Percentiles rank a stretch among this genome's conserved stretches.
Conservation (phyloP, 345 rosid species). For the Brassica cretica region DNA sequence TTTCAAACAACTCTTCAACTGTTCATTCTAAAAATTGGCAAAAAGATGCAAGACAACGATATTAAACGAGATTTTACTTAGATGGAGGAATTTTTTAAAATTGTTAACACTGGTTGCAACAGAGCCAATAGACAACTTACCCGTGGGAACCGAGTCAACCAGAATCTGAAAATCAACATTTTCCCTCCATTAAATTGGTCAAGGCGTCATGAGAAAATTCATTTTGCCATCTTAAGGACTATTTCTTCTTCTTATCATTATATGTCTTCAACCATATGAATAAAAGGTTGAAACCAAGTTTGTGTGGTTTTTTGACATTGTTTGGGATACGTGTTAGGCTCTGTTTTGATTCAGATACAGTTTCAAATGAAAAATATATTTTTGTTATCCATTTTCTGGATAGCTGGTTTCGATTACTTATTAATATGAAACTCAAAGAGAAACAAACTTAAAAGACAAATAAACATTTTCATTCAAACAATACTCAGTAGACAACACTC, state of each 20-base stretch:
- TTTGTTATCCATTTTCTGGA: neutral
- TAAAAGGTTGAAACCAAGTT: neutral
- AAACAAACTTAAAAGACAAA: neutral
- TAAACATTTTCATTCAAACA: neutral
- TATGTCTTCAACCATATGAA: neutral
- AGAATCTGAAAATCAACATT: constrained; percentile 82
- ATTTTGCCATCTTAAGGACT: neutral
- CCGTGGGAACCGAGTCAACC: constrained; percentile 89
- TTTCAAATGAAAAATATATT: neutral
- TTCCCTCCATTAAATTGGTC: neutral
- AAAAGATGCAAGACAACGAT: too few species aligned
- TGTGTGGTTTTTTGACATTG: neutral
- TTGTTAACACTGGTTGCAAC: constrained; percentile 84
- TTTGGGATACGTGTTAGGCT: neutral
- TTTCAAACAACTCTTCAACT: too few species aligned
- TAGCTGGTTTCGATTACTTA: neutral
- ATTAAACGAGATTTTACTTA: too few species aligned
- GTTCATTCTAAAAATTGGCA: too few species aligned
- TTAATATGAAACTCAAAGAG: neutral
- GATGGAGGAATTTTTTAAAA: constrained; percentile 20
- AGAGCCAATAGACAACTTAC: constrained; percentile 84
- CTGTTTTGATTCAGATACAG: neutral
- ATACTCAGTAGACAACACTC: neutral
- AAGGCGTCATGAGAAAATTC: neutral
- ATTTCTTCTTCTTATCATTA: neutral